Base-by-base conservation (phyloP, 2,329 filamentous ascomycete genomes). In the Monosporascus sp. region DNA sequence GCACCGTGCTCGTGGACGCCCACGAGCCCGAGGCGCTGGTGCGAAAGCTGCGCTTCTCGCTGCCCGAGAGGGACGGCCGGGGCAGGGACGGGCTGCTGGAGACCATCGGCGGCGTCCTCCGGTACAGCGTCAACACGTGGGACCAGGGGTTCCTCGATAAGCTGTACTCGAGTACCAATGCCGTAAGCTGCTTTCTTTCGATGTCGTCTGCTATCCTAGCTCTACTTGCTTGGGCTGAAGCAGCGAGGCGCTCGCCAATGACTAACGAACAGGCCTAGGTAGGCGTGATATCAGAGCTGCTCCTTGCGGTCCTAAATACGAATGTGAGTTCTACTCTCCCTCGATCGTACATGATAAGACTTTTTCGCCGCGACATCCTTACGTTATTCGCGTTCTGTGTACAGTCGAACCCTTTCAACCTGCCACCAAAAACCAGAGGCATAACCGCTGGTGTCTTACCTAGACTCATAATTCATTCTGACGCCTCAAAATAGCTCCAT, bases 111-210 rank as follows among this genome's bases (percentile, higher is more conserved):
- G 81, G 85, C 55, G 78, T 97, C 20, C 77, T 97, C 43, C 79
- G 82, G 58, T 91, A 95, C 71, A 94, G 88, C 65, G 93, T 97
- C 66, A 99, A 99, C 73, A 97, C 93, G n/a, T 97, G 92, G 89
- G 89, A 96, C 65, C 92, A 96, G 71, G 93, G 93, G 11, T 99
- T 97, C 72, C 74, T 97, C 65, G 92, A 97, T 73, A 97, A 99
- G 74, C 78, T 97, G 19, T 97, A 97, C 70, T 84, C 88, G n/a
- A 87, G 87, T 59, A 95, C 90, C 40, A 94, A 94, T 66, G 87
- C 93, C 43, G 86, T 87, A 66, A 55, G 80, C 71, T 17, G 14
- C 14, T n/a, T 9, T n/a, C 22, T 8, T 46, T 9, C 26, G 22
- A 20, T 8, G 27, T 4, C 11, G 16, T 11, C 1, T 11, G 5